Percentiles rank a stretch among this genome's conserved stretches.
These are phyloP conservation scores for Paramarasmius palmivorus DNA, from an alignment of 1,284 basidiomycete genomes.

Conservation along the genomic window DNA sequence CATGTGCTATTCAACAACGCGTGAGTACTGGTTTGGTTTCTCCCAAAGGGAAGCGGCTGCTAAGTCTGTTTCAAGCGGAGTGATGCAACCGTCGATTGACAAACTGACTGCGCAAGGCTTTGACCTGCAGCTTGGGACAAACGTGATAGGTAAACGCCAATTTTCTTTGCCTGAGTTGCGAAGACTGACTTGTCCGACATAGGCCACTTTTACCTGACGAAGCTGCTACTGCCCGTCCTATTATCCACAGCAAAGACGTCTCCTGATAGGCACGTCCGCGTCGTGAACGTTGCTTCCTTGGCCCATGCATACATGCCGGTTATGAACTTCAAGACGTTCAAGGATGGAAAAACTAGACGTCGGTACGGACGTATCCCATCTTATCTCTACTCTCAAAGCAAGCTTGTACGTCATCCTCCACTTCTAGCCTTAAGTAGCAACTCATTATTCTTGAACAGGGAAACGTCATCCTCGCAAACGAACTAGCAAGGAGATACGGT, in stretches of 20 bases:
- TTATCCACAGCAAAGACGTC: slow-evolving; percentile 26
- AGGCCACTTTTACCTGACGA: slow-evolving; percentile 30
- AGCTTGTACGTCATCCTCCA: slow-evolving; percentile 36
- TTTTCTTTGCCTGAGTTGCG: too few relatives aligned
- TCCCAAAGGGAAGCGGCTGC: too few relatives aligned
- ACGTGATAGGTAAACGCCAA: slow-evolving; percentile 34
- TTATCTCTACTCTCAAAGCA: slow-evolving; percentile 45
- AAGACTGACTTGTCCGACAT: too few relatives aligned
- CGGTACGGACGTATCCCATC: slow-evolving; percentile 14
- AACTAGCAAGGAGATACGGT: slow-evolving; percentile 30
- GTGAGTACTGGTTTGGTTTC: slow-evolving; percentile 5
- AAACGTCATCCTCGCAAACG: slow-evolving; percentile 33
- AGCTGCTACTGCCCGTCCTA: slow-evolving; percentile 40
- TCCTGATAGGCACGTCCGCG: slow-evolving; percentile 27
- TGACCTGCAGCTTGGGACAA: slow-evolving; percentile 46
- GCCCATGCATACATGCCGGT: slow-evolving; percentile 22
- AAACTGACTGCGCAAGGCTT: slow-evolving; percentile 44
- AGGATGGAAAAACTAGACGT: slow-evolving; percentile 35
- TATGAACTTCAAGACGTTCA: slow-evolving; percentile 35
- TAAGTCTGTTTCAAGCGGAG: slow-evolving; percentile 44
- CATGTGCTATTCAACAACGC: slow-evolving; percentile 29
- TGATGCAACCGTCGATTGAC: slow-evolving; percentile 44
- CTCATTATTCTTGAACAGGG: slow-evolving; percentile 21
- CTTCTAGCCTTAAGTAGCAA: slow-evolving; percentile 19
- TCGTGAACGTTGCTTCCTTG: slow-evolving; percentile 46